Evolutionary conservation across 2,329 filamentous ascomycete species (phyloP), one percentile per base, ranked within the genome.

Genomic region (Pseudogymnoascus sp.): DNA sequence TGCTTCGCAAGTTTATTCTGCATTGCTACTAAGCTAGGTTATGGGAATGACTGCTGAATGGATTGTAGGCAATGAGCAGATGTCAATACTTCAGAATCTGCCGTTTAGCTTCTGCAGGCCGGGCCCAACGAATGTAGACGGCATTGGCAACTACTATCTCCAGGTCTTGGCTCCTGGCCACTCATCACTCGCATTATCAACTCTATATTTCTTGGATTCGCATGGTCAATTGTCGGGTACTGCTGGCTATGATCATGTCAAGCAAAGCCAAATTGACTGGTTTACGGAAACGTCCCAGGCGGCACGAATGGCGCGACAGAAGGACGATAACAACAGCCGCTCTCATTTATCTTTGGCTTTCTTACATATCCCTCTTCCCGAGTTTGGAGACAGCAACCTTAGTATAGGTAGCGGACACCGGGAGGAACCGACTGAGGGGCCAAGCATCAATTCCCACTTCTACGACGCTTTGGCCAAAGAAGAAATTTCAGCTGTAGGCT

Each of bases 221-320:
- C 93, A 97, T 74, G 83, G 89, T 4, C 95, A 96, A 76, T 90
- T 90, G 11, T 91, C 91, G 0, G 86, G 89, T 65, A 96, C 86
- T 75, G 83, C 85, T 9, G 93, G 93, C 64, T 97, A 97, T 74
- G 92, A 96, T 76, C 96, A 92, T 91, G 80, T 97, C 73, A 96
- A 96, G 77, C 87, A 86, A 57, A 91, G 84, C 70, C 93, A 97
- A 76, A 96, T 96, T 65, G 84, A 89, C 62, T 97, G 93, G 93
- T 97, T 97, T 79, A 87, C 85, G 68, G 83, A 84, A 67, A 96
- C 89, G 2, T 87, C 90, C 1, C 68, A 73, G 63, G 80, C 87
- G 63, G 77, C 83, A 19, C 78, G 96, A 61, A 89, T 88, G 75
- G 85, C 85, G 69, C 85, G 85, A 68, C 91, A 96, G 72, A 82